Conservation (phyloP, 345 rosid species). For the Adansonia digitata region DNA sequence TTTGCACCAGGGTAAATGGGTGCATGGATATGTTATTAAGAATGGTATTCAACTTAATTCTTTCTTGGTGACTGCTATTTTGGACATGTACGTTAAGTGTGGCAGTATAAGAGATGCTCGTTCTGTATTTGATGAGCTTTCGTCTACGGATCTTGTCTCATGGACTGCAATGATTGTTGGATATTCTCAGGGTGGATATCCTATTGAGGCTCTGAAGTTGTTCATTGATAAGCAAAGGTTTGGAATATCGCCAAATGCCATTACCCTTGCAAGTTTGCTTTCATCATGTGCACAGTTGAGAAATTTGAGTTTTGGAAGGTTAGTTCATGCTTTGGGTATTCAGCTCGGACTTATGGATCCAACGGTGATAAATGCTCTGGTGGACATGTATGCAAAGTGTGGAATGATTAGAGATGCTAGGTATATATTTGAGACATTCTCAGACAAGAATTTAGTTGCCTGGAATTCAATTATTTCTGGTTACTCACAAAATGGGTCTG, state of each 20-base stretch:
- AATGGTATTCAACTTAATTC: slow-evolving; percentile 50
- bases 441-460: slow-evolving; percentile 50
- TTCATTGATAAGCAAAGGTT: slow-evolving; percentile 47
- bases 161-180: slow-evolving; percentile 98
- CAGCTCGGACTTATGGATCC: slow-evolving; percentile 58
- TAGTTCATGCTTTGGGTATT: slow-evolving; percentile 52
- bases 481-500: slow-evolving; percentile 61
- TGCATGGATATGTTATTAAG: slow-evolving; percentile 69
- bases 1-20: slow-evolving; percentile 72
- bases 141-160: slow-evolving; percentile 46
- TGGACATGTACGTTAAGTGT: slow-evolving; percentile 83
- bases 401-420: slow-evolving; percentile 48
- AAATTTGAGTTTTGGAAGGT: slow-evolving; percentile 49
- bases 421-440: slow-evolving; percentile 46
- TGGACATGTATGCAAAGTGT: slow-evolving; percentile 92
- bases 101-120: slow-evolving; percentile 53
- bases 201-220: slow-evolving; percentile 51
- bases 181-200: slow-evolving; percentile 51
- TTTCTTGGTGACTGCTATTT: slow-evolving; percentile 52
- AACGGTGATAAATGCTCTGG: slow-evolving; percentile 62
- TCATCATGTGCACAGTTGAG: slow-evolving; percentile 60
- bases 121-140: slow-evolving; percentile 41
- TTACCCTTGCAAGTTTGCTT: slow-evolving; percentile 61
- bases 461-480: slow-evolving; percentile 93
- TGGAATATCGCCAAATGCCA: slow-evolving; percentile 52